Evolutionary conservation across 441 rosid species (phyloP), one percentile per base, ranked within the genome.

Genomic region (Pelargonium exstipulatum): DNA sequence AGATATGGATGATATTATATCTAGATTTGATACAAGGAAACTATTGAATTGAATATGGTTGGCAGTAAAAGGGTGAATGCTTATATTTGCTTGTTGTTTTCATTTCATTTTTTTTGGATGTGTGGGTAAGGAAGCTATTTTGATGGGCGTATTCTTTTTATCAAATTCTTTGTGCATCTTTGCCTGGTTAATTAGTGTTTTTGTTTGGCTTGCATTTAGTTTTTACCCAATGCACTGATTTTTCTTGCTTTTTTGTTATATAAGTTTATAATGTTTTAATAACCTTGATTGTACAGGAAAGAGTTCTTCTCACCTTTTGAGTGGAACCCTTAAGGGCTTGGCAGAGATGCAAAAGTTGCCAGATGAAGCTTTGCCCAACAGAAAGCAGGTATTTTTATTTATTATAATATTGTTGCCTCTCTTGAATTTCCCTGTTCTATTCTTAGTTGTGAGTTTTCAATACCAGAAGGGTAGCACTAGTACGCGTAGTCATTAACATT

Each of bases 271-370:
- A 22, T 22, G 35, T 10, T 24, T 14, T 20, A 60, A 24, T 24
- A 60, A 22, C 37, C 37, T 60, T 24, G 26, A 10, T 65, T 71
- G 58, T 79, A 74, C 83, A 94, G 96, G 90, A 20, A 76, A 71
- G 53, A 65, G 78, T 77, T 89, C 97, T 75, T 74, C 91, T 51
- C 88, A 91, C 80, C 85, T 94, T 76, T 82, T 90, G 89, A 86
- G 82, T 74, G 94, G 89, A 60, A 87, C 85, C 64, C 86, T 94
- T 26, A 79, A 82, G 83, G 90, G 85, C 84, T 79, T 94, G 73
- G 86, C 90, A 51, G 90, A 86, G 65, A 90, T 94, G 89, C 92
- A 94, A 75, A 83, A 78, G 64, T 73, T 91, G 77, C 82, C 95
- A 5, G 97, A 94, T 75, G 96, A 90, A 74, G 94, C 83, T 69